Percentiles rank a stretch among this genome's conserved stretches.
phyloP scores from a whole-genome alignment of 148 eudicot species.

The Selenicereus undatus region DNA sequence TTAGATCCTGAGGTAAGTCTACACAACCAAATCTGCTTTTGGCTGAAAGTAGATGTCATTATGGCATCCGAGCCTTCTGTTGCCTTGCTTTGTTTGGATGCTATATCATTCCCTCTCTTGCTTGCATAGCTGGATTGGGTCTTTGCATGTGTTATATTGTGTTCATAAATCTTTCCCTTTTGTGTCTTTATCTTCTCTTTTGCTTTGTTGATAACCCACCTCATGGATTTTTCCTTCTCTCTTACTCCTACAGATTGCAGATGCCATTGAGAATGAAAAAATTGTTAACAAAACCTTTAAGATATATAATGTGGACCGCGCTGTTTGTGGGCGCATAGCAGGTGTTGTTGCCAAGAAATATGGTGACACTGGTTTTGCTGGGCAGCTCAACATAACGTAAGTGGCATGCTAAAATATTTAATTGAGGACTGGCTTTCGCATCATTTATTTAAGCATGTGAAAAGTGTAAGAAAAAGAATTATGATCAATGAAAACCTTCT shows the following conservation, averaged over 20 bases:
- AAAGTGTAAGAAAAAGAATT: not conserved
- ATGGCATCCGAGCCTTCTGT: not conserved
- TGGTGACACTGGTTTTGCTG: constrained; percentile 99
- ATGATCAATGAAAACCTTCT: not conserved
- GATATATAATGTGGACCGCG: constrained; percentile 90
- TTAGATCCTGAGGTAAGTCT: constrained; percentile 71
- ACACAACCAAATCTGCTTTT: not conserved
- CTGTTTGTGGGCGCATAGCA: constrained; percentile 96
- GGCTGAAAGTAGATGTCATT: not conserved
- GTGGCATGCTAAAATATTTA: constrained; percentile 4
- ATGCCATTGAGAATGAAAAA: constrained; percentile 92
- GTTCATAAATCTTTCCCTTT: not conserved
- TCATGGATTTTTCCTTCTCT: not conserved
- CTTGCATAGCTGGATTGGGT: not conserved
- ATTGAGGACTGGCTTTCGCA: not conserved
- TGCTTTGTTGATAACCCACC: not conserved
- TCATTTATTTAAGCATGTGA: constrained; percentile 3
- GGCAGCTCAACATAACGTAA: constrained; percentile 93
- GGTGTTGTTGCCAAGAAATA: constrained; percentile 95
- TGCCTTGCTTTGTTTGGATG: not conserved
- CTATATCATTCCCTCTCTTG: not conserved
- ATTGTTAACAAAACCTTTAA: constrained; percentile 59
- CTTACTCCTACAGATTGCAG: constrained; percentile 52
- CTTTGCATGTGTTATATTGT: not conserved
- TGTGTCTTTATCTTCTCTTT: not conserved